Evolutionary conservation across 805 yeast genomes (phyloP).

Genomic region (Cyberlindnera euphorbiae): DNA sequence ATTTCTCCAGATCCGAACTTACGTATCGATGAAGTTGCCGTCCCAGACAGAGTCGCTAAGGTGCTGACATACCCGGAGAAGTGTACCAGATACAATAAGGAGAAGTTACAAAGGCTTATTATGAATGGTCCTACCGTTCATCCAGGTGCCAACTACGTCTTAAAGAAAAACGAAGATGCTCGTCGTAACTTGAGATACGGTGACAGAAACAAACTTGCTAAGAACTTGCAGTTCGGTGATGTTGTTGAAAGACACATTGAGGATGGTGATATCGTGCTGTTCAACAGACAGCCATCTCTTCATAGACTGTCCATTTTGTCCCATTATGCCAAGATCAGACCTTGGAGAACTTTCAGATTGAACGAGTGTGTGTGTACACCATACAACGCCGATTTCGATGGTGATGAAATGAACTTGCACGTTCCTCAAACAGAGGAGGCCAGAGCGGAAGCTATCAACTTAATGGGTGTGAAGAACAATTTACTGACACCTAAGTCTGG

Average conservation of each 20-base stretch:
- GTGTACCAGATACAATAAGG: conserved; percentile 82
- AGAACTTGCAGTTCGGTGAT: conserved; percentile 78
- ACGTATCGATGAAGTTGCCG: conserved; percentile 94
- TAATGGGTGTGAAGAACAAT: conserved; percentile 97
- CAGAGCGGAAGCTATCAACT: conserved; percentile 94
- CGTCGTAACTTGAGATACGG: conserved; percentile 89
- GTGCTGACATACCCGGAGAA: conserved; percentile 93
- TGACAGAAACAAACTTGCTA: conserved; percentile 73
- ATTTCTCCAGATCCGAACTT: conserved; percentile 98
- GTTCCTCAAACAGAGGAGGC: conserved; percentile 99
- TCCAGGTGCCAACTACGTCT: conserved; percentile 94
- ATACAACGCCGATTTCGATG: conserved; percentile 98
- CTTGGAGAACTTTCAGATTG: conserved; percentile 96
- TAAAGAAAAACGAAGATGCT: conserved; percentile 77
- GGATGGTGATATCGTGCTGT: conserved; percentile 93
- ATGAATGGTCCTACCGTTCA: conserved; percentile 81
- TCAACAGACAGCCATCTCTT: conserved; percentile 96
- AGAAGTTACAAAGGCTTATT: conserved; percentile 69
- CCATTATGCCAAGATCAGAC: conserved; percentile 93
- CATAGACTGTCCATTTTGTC: conserved; percentile 92
- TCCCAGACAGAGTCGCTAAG: conserved; percentile 95
- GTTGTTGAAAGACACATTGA: conserved; percentile 94
- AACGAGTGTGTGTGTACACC: conserved; percentile 99
- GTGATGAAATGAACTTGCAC: conserved; percentile 98
- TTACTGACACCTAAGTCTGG: conserved; percentile 95